Evolutionary conservation across 495 filamentous ascomycete species (phyloP).

Genomic region (Lasiosphaeria ovina): DNA sequence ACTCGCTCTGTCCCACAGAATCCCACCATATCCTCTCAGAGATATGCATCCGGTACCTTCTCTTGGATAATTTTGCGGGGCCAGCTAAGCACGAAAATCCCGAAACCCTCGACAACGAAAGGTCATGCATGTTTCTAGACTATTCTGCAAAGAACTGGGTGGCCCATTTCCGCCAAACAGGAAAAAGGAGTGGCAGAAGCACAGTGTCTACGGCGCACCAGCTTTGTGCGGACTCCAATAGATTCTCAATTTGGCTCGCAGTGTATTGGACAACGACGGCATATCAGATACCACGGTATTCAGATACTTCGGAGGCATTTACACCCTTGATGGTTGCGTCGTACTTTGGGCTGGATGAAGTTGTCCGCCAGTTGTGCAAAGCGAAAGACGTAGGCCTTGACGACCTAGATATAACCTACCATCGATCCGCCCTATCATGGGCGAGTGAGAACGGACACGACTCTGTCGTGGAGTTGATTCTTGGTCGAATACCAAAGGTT

Average conservation of each 20-base stretch:
- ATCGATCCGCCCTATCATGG: not conserved
- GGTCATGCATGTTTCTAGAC: not conserved
- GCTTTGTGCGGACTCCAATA: not conserved
- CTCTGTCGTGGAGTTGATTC: not conserved
- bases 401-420: not conserved
- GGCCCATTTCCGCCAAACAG: constrained; percentile 2
- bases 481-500: not conserved
- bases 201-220: not conserved
- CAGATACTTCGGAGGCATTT: no score
- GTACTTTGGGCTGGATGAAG: constrained; percentile 5
- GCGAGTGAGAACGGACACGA: constrained; percentile 1
- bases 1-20: not conserved
- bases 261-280: not conserved
- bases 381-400: not conserved
- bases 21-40: constrained; percentile 4
- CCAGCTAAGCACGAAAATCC: not conserved
- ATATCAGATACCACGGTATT: no score
- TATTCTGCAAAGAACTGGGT: constrained; percentile 2
- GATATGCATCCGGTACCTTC: constrained; percentile 3
- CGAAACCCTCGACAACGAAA: not conserved
- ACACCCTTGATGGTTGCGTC: constrained; percentile 5
- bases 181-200: not conserved
- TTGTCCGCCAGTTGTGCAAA: not conserved
- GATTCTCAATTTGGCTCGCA: not conserved
- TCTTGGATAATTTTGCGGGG: constrained; percentile 1